These are phyloP conservation scores for Crataegus laevigata DNA, from an alignment of 306 rosid species.

Conservation along the genomic window DNA sequence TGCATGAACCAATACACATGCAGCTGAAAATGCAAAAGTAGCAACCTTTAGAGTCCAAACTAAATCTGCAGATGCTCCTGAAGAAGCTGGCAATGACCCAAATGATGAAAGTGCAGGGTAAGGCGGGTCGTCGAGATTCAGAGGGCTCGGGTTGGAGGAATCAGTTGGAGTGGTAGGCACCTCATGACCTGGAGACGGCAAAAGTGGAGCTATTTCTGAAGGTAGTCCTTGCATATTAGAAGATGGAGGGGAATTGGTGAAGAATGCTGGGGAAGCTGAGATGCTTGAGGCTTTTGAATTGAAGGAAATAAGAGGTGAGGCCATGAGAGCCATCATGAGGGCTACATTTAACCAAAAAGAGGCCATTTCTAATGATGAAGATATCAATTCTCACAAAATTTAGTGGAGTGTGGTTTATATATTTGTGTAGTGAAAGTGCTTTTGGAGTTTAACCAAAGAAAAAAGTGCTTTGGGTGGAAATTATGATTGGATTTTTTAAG, in stretches of 20 bases:
- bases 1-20: constrained; percentile 23
- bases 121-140: constrained; percentile 64
- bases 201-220: constrained; percentile 78
- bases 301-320: constrained; percentile 33
- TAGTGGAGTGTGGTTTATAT: constrained; percentile 13
- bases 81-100: constrained; percentile 46
- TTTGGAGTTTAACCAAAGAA: neutral
- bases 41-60: constrained; percentile 15
- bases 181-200: constrained; percentile 70
- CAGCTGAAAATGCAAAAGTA: constrained; percentile 39
- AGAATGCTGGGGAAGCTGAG: constrained; percentile 36
- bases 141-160: constrained; percentile 76
- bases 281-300: constrained; percentile 25
- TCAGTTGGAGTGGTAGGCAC: constrained; percentile 47
- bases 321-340: constrained; percentile 37
- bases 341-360: constrained; percentile 39
- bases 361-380: constrained; percentile 51
- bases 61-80: constrained; percentile 25
- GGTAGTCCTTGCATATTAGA: constrained; percentile 52
- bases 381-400: neutral
- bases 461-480: constrained; percentile 27
- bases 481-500: constrained; percentile 40
- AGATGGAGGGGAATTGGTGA: constrained; percentile 29
- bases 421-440: constrained; percentile 1
- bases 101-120: constrained; percentile 48